Evolutionary conservation across 2,329 filamentous ascomycete genomes (phyloP), one percentile per base, ranked within the genome.

Genomic region (Exserohilum turcica): DNA sequence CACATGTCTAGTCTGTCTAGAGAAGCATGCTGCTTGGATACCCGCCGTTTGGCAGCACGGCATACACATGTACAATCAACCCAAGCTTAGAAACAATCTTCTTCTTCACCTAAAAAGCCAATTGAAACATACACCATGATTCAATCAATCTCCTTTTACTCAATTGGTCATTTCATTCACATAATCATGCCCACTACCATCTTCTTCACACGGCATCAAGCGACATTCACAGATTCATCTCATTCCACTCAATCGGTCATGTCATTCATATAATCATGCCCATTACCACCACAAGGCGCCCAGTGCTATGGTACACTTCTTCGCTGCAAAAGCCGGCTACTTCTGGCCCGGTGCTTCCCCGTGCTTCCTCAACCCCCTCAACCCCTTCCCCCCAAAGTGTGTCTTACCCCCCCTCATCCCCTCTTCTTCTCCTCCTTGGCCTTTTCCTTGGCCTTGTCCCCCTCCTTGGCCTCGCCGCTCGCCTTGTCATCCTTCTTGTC

Each of bases 401-500:
- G n/a, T n/a, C n/a, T n/a, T n/a, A n/a, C 48, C 29, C 36, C 33
- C n/a, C n/a, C 49, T 67, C 77, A 86, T 83, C 67, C 74, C 63
- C 86, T 84, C 71, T 84, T 85, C 73, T 81, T 79, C 64, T 80
- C 79, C 57, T 83, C 81, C 74, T 88, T 87, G 49, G 78, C 75
- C 57, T 80, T 76, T 44, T 84, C 79, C 55, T 82, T 80, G 63
- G 81, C 79, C 64, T 83, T 81, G 68, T 88, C 86, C 1, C 61
- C 66, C 57, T 78, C 77, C 67, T 79, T 77, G 8, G 58, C 56
- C 13, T 76, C 74, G 1, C 77, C 80, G 45, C 82, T 67, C 32
- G 59, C 50, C 12, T 85, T 85, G 52, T 87, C 88, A 7, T 74
- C 62, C 56, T 84, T 84, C 65, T 79, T 76, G 63, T 86, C 87